These are phyloP conservation scores for Aciculoconidium aculeatum DNA, from an alignment of 805 yeast genomes.

Conservation along the genomic window DNA sequence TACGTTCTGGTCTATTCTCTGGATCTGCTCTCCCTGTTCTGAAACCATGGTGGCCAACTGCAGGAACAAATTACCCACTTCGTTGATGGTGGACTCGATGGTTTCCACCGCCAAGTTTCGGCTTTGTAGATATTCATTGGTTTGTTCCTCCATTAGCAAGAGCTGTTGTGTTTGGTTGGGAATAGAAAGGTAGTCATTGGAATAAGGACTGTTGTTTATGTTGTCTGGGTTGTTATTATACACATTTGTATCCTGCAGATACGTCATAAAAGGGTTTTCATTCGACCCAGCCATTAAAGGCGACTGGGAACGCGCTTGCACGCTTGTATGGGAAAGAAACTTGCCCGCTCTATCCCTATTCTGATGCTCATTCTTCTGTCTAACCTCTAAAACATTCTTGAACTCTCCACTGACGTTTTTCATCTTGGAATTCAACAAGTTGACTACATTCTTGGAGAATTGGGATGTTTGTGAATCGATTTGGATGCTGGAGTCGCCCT, in stretches of 20 bases:
- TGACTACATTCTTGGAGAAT: slow-evolving; percentile 83
- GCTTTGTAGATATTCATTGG: slow-evolving; percentile 67
- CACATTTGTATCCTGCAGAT: slow-evolving; percentile 10
- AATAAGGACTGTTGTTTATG: slow-evolving; percentile 19
- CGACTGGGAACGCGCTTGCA: slow-evolving; percentile 12
- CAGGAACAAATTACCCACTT: slow-evolving; percentile 89
- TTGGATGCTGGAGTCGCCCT: slow-evolving; percentile 37
- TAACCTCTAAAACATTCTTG: slow-evolving; percentile 77
- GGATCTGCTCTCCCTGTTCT: slow-evolving; percentile 95
- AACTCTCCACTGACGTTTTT: slow-evolving; percentile 90
- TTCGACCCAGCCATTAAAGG: slow-evolving; percentile 14
- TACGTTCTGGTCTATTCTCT: slow-evolving; percentile 90
- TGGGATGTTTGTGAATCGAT: slow-evolving; percentile 60
- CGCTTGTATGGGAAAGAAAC: slow-evolving; percentile 51
- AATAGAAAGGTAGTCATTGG: slow-evolving; percentile 53
- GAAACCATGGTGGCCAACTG: slow-evolving; percentile 97
- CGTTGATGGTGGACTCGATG: slow-evolving; percentile 94
- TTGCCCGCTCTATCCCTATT: slow-evolving; percentile 80
- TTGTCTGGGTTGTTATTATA: slow-evolving; percentile 19
- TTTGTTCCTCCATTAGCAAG: slow-evolving; percentile 74
- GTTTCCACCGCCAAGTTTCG: slow-evolving; percentile 91
- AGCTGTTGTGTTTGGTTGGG: slow-evolving; percentile 82
- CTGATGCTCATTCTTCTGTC: slow-evolving; percentile 79
- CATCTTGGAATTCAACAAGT: slow-evolving; percentile 79
- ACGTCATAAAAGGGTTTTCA: slow-evolving; percentile 35